Base-by-base conservation (phyloP, 371 early-diverging fungal genomes). In the Mucor piriformis region DNA sequence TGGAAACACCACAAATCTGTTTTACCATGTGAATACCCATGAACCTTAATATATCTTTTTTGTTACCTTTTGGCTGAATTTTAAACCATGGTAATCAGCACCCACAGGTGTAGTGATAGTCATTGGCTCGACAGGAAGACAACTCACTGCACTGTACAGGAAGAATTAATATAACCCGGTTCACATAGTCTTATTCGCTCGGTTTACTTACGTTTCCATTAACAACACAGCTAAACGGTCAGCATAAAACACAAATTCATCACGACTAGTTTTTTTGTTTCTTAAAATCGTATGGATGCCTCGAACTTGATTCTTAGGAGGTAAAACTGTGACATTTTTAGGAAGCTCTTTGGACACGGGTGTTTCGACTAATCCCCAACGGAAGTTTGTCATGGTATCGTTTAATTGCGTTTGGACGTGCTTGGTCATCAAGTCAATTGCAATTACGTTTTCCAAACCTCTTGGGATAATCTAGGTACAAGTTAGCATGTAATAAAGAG, bases 161-260 rank as follows among this genome's bases (percentile, higher is more conserved):
- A 1, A 43, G 11, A 32, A 13, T 18, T 25, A 6, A 13, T 16
- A 27, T 1, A 29, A 32, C 0, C 0, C 0, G 21, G 21, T 25
- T 25, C 24, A 7, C 2, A 12, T 7, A 21, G 12, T 25, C 13
- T 34, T 7, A 47, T n/a, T 3, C 3, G 42, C 15, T 6, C 0
- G 20, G 7, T 5, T 37, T 12, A 33, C 63, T 62, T 82, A 85
- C 87, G 83, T 63, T 74, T 96, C 96, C 32, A 94, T 88, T 27
- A 94, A 85, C 58, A 95, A 72, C 7, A 91, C 84, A 15, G 91
- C 88, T 35, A 96, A 72, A 18, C 96, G 82, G 62, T 95, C 94
- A 10, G 94, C 85, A 68, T 92, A 92, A 66, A 95, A 95, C 18
- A 94, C 85, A 73, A 96, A 95, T 66, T 95, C 95, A 62, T 88